Evolutionary conservation across 2,329 filamentous ascomycete species (phyloP).

Genomic region (Teratosphaeria pseudoeucalypti): DNA sequence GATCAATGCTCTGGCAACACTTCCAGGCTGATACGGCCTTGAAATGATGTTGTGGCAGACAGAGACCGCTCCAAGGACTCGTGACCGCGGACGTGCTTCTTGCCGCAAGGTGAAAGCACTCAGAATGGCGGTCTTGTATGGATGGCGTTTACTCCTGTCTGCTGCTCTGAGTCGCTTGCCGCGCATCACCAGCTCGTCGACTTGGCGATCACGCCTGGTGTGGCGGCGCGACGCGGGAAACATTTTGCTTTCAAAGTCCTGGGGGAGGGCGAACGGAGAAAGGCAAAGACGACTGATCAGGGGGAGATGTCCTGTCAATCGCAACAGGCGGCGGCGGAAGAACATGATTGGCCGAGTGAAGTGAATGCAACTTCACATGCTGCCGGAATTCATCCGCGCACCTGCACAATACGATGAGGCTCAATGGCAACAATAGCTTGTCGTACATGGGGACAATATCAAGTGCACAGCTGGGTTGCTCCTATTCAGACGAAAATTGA

Average conservation of each 20-base stretch:
- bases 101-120: background rate
- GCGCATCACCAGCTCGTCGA: background rate
- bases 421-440: background rate
- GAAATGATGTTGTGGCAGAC: background rate
- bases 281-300: background rate
- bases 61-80: background rate
- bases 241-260: background rate
- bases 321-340: background rate
- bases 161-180: background rate
- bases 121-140: background rate
- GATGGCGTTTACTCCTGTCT: background rate
- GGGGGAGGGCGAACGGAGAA: background rate
- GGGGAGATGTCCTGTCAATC: background rate
- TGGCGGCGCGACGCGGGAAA: background rate
- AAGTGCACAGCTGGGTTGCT: too few species aligned
- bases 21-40: background rate
- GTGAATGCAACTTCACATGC: background rate
- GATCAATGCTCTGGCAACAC: background rate
- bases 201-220: background rate
- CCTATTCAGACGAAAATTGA: background rate
- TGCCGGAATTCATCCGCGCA: background rate
- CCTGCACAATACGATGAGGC: background rate
- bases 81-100: background rate
- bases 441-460: too few species aligned
- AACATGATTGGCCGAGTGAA: background rate